Evolutionary conservation across 176 grass and related monocot genomes (phyloP), one percentile per base, ranked within the genome.

Genomic region (Dactylis glomerata): DNA sequence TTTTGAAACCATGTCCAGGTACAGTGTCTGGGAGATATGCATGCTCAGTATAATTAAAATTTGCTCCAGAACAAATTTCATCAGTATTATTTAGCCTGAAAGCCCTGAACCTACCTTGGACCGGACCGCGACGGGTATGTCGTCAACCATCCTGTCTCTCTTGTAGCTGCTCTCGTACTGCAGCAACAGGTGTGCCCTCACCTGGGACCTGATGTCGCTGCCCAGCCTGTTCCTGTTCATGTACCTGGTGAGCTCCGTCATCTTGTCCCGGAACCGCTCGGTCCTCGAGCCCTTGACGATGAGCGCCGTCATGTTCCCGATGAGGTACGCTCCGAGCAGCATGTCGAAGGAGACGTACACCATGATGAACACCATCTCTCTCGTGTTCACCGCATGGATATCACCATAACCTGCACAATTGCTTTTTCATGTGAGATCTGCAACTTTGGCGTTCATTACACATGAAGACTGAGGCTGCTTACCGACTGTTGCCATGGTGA

Each of bases 231-330:
- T 98, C 86, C 91, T 89, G 76, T 95, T 95, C 95, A 98, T 95
- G 85, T 98, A 98, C 82, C 92, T 87, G 87, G 90, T 93, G 27
- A 98, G 80, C 68, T 98, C 95, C 9, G 91, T 85, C 95, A 98
- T 98, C 88, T 85, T 98, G 88, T 98, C 95, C 47, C 95, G 10
- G 78, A 98, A 98, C 42, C 85, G 81, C 89, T 98, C 95, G 0
- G 95, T 98, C 84, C 82, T 94, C 0, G 95, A 98, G 0, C 92
- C 95, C 75, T 88, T 95, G 8, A 98, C 95, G 8, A 98, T 98
- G 38, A 98, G 76, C 63, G 95, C 95, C 3, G 92, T 98, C 95
- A 98, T 98, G 67, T 98, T 98, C 46, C 95, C 95, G 30, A 98
- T 89, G 12, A 98, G 81, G 69, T 98, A 98, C 1, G 95, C 92